Percentiles rank a stretch among this genome's conserved stretches.
phyloP scores from a whole-genome alignment of 305 asterid genomes.

The Galium porrigens region DNA sequence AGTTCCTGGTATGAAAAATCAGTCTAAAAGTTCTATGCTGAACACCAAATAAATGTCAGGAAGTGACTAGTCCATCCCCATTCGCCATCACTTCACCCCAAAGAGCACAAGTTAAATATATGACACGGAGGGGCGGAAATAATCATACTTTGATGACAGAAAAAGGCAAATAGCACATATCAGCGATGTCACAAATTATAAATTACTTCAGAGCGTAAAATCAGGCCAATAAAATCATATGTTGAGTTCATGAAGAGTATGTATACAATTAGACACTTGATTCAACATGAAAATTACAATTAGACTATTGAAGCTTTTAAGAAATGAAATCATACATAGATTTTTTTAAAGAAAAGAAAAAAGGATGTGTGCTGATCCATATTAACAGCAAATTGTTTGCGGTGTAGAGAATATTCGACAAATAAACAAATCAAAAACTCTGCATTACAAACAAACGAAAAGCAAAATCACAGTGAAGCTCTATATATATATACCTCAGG shows the following conservation, averaged over 20 bases:
- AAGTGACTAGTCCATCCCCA: background rate
- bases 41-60: background rate
- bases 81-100: background rate
- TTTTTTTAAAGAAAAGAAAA: background rate
- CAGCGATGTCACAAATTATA: background rate
- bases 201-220: background rate
- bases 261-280: background rate
- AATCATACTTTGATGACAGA: background rate
- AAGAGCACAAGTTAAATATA: background rate
- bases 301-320: background rate
- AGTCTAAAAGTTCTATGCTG: background rate
- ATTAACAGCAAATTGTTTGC: background rate
- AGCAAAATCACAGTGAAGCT: slow-evolving; percentile 6
- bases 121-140: background rate
- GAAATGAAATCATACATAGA: background rate
- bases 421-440: background rate
- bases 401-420: background rate
- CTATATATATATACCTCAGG: slow-evolving; percentile 42
- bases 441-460: background rate
- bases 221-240: background rate
- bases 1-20: background rate
- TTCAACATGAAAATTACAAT: background rate
- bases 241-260: background rate
- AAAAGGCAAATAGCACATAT: background rate
- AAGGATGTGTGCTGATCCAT: background rate